Percentiles rank a stretch among this genome's conserved stretches.
Conservation (phyloP, 768 basidiomycete genomes). For the Mycena leptocephala region DNA sequence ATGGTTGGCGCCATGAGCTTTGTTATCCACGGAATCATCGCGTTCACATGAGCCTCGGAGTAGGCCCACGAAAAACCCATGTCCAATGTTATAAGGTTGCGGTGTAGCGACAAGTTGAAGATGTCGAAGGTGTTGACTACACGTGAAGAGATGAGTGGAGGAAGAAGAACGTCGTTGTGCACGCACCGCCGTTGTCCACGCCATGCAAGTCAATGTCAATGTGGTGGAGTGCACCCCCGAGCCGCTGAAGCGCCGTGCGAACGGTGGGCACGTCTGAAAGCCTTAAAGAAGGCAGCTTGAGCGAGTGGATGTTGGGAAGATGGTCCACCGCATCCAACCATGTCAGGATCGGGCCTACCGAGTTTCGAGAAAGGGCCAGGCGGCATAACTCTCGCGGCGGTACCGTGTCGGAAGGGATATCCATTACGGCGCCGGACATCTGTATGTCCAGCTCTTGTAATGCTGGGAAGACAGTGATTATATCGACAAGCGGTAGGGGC, state of each 20-base stretch:
- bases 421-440: neutral
- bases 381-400: neutral
- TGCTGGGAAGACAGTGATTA: neutral
- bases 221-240: neutral
- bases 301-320: no score
- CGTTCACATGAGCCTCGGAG: no score
- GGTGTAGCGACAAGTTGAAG: neutral
- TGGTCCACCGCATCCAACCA: no score
- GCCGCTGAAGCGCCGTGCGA: neutral
- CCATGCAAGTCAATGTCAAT: neutral
- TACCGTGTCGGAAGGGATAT: neutral
- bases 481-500: neutral
- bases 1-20: neutral
- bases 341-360: no score
- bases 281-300: neutral
- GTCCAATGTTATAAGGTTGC: neutral
- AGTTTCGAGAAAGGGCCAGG: no score
- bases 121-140: neutral
- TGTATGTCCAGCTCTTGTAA: neutral
- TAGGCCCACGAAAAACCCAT: neutral
- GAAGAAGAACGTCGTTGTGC: neutral
- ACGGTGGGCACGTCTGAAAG: neutral
- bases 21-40: neutral
- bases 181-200: neutral
- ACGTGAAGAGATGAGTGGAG: neutral